Conservation (phyloP, 2,329 filamentous ascomycete species). For the Diaporthe vexans region DNA sequence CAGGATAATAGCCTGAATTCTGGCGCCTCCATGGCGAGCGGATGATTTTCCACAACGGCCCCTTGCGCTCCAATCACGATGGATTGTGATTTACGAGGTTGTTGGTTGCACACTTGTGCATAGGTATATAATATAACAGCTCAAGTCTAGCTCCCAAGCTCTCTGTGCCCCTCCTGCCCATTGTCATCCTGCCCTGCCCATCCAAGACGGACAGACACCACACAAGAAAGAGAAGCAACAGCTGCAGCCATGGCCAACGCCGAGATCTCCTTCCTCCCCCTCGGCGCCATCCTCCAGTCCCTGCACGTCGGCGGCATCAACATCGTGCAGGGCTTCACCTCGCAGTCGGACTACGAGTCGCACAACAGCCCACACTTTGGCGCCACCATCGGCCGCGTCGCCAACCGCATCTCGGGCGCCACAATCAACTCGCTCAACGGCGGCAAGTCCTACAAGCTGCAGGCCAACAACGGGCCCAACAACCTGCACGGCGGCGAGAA, state of each 20-base stretch:
- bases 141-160: not conserved
- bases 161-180: not conserved
- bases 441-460: slow-evolving; percentile 75
- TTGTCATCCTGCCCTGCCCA: not conserved
- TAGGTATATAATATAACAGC: not conserved
- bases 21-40: slow-evolving; percentile 28
- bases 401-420: slow-evolving; percentile 84
- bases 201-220: not conserved
- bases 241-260: slow-evolving; percentile 55
- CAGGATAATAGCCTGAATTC: slow-evolving; percentile 34
- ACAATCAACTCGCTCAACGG: slow-evolving; percentile 80
- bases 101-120: not conserved
- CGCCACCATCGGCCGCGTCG: slow-evolving; percentile 88
- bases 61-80: slow-evolving; percentile 40
- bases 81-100: not conserved
- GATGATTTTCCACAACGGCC: slow-evolving; percentile 3
- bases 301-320: slow-evolving; percentile 84
- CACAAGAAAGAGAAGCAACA: not conserved
- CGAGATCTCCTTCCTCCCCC: slow-evolving; percentile 76
- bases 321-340: slow-evolving; percentile 90
- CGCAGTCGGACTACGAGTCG: slow-evolving; percentile 79
- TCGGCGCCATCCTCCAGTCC: slow-evolving; percentile 85
- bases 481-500: slow-evolving; percentile 78
- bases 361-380: slow-evolving; percentile 89
- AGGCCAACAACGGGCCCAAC: slow-evolving; percentile 83